Evolutionary conservation across 2,329 filamentous ascomycete species (phyloP).

Genomic region (Cryphonectria parasitica): DNA sequence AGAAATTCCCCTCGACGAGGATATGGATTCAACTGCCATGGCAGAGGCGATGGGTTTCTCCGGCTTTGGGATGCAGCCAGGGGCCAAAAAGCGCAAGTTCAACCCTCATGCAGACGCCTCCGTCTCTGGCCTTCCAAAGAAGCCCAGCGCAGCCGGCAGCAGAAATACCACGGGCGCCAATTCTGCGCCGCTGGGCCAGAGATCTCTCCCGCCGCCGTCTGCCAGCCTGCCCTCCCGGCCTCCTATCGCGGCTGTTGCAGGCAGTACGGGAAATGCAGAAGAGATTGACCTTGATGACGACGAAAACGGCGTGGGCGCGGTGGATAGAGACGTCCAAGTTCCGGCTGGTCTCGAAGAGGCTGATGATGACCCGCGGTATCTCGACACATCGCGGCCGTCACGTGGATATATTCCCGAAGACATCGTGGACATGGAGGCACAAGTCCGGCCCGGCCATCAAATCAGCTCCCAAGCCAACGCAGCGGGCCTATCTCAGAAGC

Average conservation of each 20-base stretch:
- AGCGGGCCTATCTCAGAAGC: slow-evolving; percentile 19
- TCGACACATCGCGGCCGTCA: slow-evolving; percentile 40
- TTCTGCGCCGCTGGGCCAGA: slow-evolving; percentile 44
- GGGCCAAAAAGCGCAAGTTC: slow-evolving; percentile 70
- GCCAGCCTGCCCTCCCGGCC: slow-evolving; percentile 31
- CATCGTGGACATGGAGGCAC: slow-evolving; percentile 29
- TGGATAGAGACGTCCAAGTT: background rate
- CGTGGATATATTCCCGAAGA: slow-evolving; percentile 28
- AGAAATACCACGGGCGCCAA: slow-evolving; percentile 40
- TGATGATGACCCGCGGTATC: slow-evolving; percentile 36
- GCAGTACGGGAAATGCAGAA: slow-evolving; percentile 41
- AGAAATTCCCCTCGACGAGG: slow-evolving; percentile 25
- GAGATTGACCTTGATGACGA: slow-evolving; percentile 50
- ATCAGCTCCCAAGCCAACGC: background rate
- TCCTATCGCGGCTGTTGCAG: background rate
- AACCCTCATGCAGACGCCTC: slow-evolving; percentile 59
- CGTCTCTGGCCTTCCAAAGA: slow-evolving; percentile 40
- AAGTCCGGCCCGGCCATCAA: slow-evolving; percentile 31
- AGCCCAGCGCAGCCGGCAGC: slow-evolving; percentile 30
- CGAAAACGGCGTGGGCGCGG: slow-evolving; percentile 27
- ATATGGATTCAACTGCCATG: slow-evolving; percentile 54
- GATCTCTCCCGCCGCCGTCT: slow-evolving; percentile 33
- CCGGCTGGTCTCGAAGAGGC: slow-evolving; percentile 1
- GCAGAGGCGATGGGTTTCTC: slow-evolving; percentile 75
- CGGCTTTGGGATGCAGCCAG: slow-evolving; percentile 63